Evolutionary conservation across 2,329 filamentous ascomycete species (phyloP).

Genomic region (Colletotrichum somersetense): DNA sequence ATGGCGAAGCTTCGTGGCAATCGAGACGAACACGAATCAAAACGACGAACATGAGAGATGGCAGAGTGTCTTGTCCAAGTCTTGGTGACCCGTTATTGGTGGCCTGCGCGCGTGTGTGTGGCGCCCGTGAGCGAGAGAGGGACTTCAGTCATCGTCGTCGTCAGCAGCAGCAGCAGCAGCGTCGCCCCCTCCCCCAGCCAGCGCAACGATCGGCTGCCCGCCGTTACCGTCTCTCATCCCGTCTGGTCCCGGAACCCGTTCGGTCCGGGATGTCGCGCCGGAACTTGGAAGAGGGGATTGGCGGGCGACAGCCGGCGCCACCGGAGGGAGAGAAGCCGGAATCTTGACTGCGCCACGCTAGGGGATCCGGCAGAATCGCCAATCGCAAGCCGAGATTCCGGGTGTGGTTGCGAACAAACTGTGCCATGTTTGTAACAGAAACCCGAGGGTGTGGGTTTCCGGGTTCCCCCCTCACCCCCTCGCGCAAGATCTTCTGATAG

Average conservation of each 20-base stretch:
- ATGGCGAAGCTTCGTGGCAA: slow-evolving; percentile 26
- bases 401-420: slow-evolving; percentile 25
- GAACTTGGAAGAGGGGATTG: slow-evolving; percentile 19
- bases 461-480: neutral
- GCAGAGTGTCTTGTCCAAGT: slow-evolving; percentile 3
- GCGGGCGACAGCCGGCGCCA: slow-evolving; percentile 24
- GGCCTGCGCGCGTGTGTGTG: too few species aligned
- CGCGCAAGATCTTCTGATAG: slow-evolving; percentile 3
- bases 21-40: neutral
- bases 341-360: slow-evolving; percentile 27
- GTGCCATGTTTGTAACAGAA: slow-evolving; percentile 38
- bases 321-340: slow-evolving; percentile 23
- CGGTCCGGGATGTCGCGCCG: slow-evolving; percentile 15
- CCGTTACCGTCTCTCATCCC: neutral
- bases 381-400: slow-evolving; percentile 19
- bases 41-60: neutral
- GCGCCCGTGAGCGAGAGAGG: slow-evolving; percentile 4
- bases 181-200: neutral
- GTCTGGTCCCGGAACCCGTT: slow-evolving; percentile 9
- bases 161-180: neutral
- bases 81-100: neutral
- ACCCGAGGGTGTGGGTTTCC: slow-evolving; percentile 27
- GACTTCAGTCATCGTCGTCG: too few species aligned
- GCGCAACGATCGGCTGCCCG: slow-evolving; percentile 15
- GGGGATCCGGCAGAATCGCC: slow-evolving; percentile 28